Percentiles rank a stretch among this genome's conserved stretches.
Conservation (phyloP, 805 yeast genomes). For the Hanseniaspora guilliermondii region DNA sequence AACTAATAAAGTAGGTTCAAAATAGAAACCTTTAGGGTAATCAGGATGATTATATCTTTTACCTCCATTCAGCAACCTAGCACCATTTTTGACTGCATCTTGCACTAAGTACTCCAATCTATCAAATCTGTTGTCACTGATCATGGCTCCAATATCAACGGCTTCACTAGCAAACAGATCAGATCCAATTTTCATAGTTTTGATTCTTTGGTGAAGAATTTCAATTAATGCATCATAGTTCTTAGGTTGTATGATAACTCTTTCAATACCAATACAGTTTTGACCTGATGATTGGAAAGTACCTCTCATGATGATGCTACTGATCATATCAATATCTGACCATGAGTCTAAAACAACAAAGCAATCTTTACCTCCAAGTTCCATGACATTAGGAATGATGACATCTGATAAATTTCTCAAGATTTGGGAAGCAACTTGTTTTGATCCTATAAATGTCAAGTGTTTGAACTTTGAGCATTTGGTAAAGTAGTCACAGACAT, state of each 20-base stretch:
- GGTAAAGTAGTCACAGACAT: constrained; percentile 63
- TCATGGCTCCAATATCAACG: constrained; percentile 94
- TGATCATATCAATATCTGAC: constrained; percentile 40
- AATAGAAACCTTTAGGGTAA: constrained; percentile 91
- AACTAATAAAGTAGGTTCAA: constrained; percentile 74
- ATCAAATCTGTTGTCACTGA: constrained; percentile 62
- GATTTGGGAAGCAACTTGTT: constrained; percentile 84
- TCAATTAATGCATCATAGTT: constrained; percentile 53
- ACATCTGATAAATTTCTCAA: constrained; percentile 69
- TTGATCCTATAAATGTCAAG: constrained; percentile 91
- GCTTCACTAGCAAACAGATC: constrained; percentile 83
- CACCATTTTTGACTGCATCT: constrained; percentile 74
- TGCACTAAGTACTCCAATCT: constrained; percentile 52
- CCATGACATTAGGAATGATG: constrained; percentile 91
- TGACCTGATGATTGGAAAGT: constrained; percentile 96
- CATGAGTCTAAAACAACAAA: constrained; percentile 76
- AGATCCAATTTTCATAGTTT: constrained; percentile 64
- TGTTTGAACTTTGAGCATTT: constrained; percentile 73
- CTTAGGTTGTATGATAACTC: constrained; percentile 69
- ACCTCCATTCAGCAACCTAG: constrained; percentile 71
- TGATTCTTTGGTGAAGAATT: constrained; percentile 46
- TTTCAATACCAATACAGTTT: constrained; percentile 93
- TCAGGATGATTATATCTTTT: constrained; percentile 70
- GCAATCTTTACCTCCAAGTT: constrained; percentile 94
- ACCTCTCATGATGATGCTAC: constrained; percentile 84